Conservation (phyloP, 2,329 filamentous ascomycete genomes). For the Dactylellina sp. region DNA sequence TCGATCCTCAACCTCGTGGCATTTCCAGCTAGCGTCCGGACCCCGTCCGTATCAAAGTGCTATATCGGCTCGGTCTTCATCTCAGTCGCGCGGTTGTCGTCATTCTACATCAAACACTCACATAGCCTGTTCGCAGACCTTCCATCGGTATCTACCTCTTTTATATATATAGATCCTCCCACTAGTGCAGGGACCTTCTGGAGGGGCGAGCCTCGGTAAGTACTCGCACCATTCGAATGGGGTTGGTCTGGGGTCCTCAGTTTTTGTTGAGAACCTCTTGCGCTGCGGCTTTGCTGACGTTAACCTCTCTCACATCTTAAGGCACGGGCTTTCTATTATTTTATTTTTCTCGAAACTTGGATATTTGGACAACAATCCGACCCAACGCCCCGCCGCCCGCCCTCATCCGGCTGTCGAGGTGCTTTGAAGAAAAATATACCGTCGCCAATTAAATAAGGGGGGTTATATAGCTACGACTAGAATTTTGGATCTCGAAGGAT, state of each 20-base stretch:
- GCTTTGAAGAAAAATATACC: constrained; percentile 7
- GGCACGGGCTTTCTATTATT: neutral
- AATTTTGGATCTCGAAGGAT: neutral
- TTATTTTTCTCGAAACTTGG: constrained; percentile 3
- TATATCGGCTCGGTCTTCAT: constrained; percentile 8
- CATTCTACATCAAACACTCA: neutral
- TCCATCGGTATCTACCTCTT: neutral
- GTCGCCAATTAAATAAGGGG: constrained; percentile 1
- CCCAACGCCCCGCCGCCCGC: constrained; percentile 43
- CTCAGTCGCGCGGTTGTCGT: constrained; percentile 8
- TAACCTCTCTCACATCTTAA: constrained; percentile 28
- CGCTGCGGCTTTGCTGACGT: constrained; percentile 49
- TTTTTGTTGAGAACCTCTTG: constrained; percentile 45
- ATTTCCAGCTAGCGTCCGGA: constrained; percentile 11
- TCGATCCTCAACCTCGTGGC: constrained; percentile 12
- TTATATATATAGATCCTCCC: neutral
- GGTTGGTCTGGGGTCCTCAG: constrained; percentile 22
- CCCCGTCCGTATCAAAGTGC: constrained; percentile 6
- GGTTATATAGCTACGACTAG: neutral
- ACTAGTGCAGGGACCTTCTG: neutral
- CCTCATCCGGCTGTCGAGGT: constrained; percentile 25
- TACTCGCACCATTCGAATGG: constrained; percentile 4
- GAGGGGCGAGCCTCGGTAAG: constrained; percentile 32
- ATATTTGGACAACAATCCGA: constrained; percentile 6
- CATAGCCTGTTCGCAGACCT: neutral